phyloP scores from a whole-genome alignment of 2,329 filamentous ascomycete species.

The Phaeomoniella chlamydospora region DNA sequence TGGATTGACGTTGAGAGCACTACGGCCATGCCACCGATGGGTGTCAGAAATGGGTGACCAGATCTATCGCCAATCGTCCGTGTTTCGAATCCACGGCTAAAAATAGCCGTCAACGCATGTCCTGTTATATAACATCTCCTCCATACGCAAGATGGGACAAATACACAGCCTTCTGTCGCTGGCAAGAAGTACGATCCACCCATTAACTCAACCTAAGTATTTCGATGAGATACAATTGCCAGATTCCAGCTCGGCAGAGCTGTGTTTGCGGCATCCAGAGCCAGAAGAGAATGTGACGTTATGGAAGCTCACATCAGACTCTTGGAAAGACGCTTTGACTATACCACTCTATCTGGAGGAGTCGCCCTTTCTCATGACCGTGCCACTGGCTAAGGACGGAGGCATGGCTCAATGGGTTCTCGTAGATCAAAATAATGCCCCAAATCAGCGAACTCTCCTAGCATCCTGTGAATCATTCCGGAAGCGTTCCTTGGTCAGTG shows the following conservation, averaged over 20 bases:
- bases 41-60: not conserved
- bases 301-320: constrained; percentile 40
- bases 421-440: constrained; percentile 27
- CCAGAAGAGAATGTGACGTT: constrained; percentile 36
- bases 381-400: constrained; percentile 42
- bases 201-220: too few relatives aligned
- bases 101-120: too few relatives aligned
- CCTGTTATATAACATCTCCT: too few relatives aligned
- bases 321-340: constrained; percentile 46
- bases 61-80: not conserved
- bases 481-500: constrained; percentile 40
- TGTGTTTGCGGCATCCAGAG: constrained; percentile 40
- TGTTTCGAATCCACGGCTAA: too few relatives aligned
- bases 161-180: not conserved
- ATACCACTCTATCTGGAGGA: constrained; percentile 43
- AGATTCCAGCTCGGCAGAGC: constrained; percentile 6
- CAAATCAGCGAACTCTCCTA: constrained; percentile 37
- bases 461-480: constrained; percentile 51
- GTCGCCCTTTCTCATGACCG: constrained; percentile 41
- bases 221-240: too few relatives aligned
- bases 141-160: not conserved
- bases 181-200: too few relatives aligned
- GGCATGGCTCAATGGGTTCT: constrained; percentile 53
- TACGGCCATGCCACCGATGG: not conserved
- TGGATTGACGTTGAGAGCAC: not conserved